A percentile compares a stretch with the other conserved stretches of the same genome.
phyloP scores from a whole-genome alignment of 129 eudicot genomes.

The Cynara cardunculus region DNA sequence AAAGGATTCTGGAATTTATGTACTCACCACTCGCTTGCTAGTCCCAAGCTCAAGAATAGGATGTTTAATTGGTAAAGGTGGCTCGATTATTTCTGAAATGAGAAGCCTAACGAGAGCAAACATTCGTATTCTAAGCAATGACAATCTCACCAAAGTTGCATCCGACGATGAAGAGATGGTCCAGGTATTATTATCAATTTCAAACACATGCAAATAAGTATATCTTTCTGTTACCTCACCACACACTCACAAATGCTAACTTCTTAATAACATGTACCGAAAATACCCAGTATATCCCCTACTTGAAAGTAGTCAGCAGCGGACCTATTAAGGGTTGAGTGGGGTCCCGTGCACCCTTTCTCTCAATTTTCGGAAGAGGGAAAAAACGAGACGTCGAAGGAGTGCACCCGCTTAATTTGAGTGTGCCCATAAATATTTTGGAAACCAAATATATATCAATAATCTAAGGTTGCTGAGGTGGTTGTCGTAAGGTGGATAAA shows the following conservation, averaged over 20 bases:
- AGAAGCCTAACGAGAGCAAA: constrained; percentile 75
- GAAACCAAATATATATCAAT: too few relatives aligned
- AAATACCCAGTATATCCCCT: too few relatives aligned
- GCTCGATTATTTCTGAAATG: constrained; percentile 71
- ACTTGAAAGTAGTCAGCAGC: too few relatives aligned
- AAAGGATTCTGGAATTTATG: constrained; percentile 51
- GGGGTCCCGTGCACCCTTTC: too few relatives aligned
- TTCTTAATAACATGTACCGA: too few relatives aligned
- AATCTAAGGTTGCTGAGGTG: too few relatives aligned
- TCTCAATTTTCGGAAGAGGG: too few relatives aligned
- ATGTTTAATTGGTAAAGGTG: constrained; percentile 89
- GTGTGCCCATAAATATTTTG: too few relatives aligned
- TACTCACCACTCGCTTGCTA: constrained; percentile 71
- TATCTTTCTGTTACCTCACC: background rate
- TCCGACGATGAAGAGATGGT: constrained; percentile 86
- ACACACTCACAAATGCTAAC: background rate
- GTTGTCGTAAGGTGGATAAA: too few relatives aligned
- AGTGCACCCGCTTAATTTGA: too few relatives aligned
- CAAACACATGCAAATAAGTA: background rate
- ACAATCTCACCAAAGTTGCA: constrained; percentile 82
- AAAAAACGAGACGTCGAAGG: too few relatives aligned
- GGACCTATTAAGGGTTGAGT: too few relatives aligned
- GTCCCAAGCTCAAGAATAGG: constrained; percentile 72
- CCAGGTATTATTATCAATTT: constrained; percentile 48
- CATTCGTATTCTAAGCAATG: constrained; percentile 73